Conservation (phyloP, 2,329 filamentous ascomycete genomes). For the Botrytis cinerea region DNA sequence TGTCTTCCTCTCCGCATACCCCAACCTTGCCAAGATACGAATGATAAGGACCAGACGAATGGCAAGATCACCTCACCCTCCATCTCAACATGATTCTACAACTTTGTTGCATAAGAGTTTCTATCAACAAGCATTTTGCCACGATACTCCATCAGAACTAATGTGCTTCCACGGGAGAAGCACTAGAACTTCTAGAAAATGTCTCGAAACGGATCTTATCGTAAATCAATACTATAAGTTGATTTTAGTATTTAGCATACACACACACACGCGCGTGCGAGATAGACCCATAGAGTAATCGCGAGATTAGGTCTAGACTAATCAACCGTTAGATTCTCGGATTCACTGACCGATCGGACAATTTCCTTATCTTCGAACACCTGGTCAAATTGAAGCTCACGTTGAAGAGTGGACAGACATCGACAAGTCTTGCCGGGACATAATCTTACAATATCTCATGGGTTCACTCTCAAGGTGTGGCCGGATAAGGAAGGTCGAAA, state of each 20-base stretch:
- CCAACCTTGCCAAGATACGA: background rate
- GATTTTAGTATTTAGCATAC: background rate
- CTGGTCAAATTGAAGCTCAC: background rate
- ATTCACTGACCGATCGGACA: background rate
- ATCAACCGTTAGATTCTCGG: background rate
- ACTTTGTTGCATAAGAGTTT: background rate
- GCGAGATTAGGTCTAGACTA: background rate
- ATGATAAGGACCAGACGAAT: constrained; percentile 6
- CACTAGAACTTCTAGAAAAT: constrained; percentile 4
- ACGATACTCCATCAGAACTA: background rate
- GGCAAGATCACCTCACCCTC: background rate
- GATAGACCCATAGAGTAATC: background rate
- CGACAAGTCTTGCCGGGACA: background rate
- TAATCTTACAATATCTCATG: background rate
- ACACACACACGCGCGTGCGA: background rate
- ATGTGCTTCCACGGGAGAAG: background rate
- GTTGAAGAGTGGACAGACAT: constrained; percentile 5
- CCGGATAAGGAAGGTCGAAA: constrained; percentile 10
- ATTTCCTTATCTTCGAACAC: constrained; percentile 11
- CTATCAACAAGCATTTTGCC: background rate
- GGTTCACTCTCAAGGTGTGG: background rate
- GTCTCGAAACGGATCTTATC: background rate
- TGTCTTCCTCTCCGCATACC: constrained; percentile 3
- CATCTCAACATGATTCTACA: background rate
- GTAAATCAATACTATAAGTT: background rate